Percentiles rank a stretch among this genome's conserved stretches.
Evolutionary conservation across 2,329 filamentous ascomycete genomes (phyloP).

Genomic region (Amauroascus verrucosus): DNA sequence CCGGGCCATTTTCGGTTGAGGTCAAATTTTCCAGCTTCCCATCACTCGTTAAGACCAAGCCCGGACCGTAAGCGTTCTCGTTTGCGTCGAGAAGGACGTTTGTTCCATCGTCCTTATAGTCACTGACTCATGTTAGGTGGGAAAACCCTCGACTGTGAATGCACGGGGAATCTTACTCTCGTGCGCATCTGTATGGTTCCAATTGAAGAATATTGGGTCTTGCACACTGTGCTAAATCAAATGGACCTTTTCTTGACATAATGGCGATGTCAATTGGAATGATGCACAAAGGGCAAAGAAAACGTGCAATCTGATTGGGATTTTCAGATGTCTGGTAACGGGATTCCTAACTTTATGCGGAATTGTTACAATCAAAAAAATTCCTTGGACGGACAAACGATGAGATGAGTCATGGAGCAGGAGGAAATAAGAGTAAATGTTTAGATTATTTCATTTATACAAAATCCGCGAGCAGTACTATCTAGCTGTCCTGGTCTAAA

Average conservation of each 20-base stretch:
- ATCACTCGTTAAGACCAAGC: conserved; percentile 47
- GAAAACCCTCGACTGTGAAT: conserved; percentile 9
- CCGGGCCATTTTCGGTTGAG: conserved; percentile 32
- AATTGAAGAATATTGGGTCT: conserved; percentile 66
- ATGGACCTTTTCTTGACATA: conserved; percentile 44
- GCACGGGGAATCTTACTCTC: conserved; percentile 52
- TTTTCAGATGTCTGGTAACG: not conserved
- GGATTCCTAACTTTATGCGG: not conserved
- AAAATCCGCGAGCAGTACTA: conserved; percentile 4
- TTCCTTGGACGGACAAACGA: not conserved
- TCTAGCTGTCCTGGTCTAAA: conserved; percentile 4
- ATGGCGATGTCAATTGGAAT: conserved; percentile 13
- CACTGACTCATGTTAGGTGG: conserved; percentile 46
- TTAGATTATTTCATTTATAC: conserved; percentile 5
- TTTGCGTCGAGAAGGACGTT: conserved; percentile 96
- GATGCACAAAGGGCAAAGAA: not conserved
- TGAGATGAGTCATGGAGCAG: conserved; percentile 5
- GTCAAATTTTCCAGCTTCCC: conserved; percentile 40
- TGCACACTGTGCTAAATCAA: conserved; percentile 64
- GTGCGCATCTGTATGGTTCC: conserved; percentile 68
- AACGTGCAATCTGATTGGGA: not conserved
- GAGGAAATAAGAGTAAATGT: not conserved
- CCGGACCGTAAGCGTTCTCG: conserved; percentile 90
- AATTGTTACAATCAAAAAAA: not conserved
- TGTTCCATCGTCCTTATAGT: conserved; percentile 97